Evolutionary conservation across 2,329 filamentous ascomycete species (phyloP).

Genomic region (Diplodia corticola): DNA sequence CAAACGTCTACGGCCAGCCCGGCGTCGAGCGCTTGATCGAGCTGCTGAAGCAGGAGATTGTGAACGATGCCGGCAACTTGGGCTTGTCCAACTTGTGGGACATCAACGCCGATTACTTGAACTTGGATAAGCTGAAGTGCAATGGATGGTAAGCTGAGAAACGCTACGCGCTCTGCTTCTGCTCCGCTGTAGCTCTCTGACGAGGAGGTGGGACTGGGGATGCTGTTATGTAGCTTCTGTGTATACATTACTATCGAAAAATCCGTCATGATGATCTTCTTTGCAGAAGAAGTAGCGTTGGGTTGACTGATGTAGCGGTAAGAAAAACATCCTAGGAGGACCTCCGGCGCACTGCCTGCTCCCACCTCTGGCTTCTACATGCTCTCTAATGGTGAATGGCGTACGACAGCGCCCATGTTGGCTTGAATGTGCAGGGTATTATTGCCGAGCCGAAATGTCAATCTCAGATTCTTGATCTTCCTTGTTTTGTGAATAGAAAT

Average conservation of each 20-base stretch:
- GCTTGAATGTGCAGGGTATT: no score
- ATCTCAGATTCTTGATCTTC: no score
- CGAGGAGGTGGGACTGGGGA: background rate
- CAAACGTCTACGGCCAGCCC: conserved; percentile 58
- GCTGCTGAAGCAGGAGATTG: conserved; percentile 54
- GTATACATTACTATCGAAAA: background rate
- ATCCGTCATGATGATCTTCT: background rate
- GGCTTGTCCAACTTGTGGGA: conserved; percentile 5
- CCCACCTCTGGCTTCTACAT: no score
- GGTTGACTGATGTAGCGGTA: conserved; percentile 11
- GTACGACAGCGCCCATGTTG: no score
- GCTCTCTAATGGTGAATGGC: no score
- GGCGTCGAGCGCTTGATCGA: conserved; percentile 60
- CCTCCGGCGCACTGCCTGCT: no score
- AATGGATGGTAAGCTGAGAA: conserved; percentile 4
- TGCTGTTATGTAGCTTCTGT: background rate
- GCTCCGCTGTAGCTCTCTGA: background rate
- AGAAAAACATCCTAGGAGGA: background rate
- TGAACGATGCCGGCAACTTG: conserved; percentile 37
- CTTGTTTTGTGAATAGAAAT: background rate
- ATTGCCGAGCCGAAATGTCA: no score
- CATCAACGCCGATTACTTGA: conserved; percentile 6
- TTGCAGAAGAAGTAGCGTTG: background rate
- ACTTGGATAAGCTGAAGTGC: conserved; percentile 5
- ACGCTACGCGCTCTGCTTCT: no score